phyloP scores from a whole-genome alignment of 2,329 filamentous ascomycete genomes.

The Arthrobotrys sphaeroides region DNA sequence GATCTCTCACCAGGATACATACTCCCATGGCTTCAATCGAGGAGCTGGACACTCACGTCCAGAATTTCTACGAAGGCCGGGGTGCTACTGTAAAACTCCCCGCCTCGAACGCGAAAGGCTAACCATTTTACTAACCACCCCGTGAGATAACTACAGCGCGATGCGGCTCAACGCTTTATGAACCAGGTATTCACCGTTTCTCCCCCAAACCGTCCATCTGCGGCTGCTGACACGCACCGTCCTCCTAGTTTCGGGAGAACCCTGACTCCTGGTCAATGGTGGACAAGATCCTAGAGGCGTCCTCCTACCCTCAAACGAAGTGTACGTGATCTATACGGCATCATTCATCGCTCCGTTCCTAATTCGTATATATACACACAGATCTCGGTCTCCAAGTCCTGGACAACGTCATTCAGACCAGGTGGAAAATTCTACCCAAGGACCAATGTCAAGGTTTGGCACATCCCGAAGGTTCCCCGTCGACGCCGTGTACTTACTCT shows the following conservation, averaged over 20 bases:
- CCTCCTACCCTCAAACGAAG: constrained; percentile 94
- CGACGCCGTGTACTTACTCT: background rate
- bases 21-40: constrained; percentile 66
- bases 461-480: constrained; percentile 29
- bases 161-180: constrained; percentile 42
- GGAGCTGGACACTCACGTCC: constrained; percentile 96
- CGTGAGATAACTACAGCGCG: constrained; percentile 5
- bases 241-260: constrained; percentile 90
- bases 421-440: constrained; percentile 96
- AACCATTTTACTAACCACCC: background rate
- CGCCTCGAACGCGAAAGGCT: constrained; percentile 12
- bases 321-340: constrained; percentile 68
- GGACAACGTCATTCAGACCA: constrained; percentile 97
- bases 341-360: constrained; percentile 11
- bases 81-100: constrained; percentile 79
- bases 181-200: constrained; percentile 35
- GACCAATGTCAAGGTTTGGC: constrained; percentile 88
- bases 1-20: constrained; percentile 7
- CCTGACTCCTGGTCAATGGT: constrained; percentile 97
- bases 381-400: constrained; percentile 95
- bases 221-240: background rate
- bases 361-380: constrained; percentile 61
- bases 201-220: constrained; percentile 8
- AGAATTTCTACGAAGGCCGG: constrained; percentile 95
- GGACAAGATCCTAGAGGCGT: constrained; percentile 93